Evolutionary conservation across 495 filamentous ascomycete species (phyloP), one percentile per base, ranked within the genome.

Genomic region (Lichenothelia convexa): DNA sequence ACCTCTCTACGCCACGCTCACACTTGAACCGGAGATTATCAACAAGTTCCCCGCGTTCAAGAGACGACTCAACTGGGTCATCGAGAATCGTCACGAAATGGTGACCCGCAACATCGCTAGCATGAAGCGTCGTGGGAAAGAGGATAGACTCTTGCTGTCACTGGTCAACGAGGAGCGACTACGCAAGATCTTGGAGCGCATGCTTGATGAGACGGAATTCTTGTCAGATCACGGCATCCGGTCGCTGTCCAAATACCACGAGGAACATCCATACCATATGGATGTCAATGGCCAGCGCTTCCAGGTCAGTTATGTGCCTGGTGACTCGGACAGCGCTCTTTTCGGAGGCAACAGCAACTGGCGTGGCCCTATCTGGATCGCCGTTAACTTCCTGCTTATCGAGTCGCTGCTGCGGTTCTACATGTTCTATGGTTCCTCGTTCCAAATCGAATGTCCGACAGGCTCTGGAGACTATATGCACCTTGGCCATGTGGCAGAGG

Each of bases 291-390:
- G 81, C 5, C 82, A 93, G 52, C 68, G 66, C 21, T 95, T 92
- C 60, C 73, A 73, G 40, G 87, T 95, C 21, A 69, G 71, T 45
- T 95, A 95, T 45, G 73, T 95, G 13, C 75, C 89, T 5, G 89
- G 87, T 12, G 89, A 95, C 50, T 93, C 87, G 1, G 83, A 94
- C 60, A 89, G 80, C 45, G 75, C 79, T 3, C 66, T 95, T 9
- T 95, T 95, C 48, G 87, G 87, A 26, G 87, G 87, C 21, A 95
- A 95, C 65, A 92, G 83, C 57, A 95, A 95, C 58, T 95, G 87
- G 87, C 71, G 87, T 45, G 69, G 76, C 2, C 87, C 89, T 0
- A 86, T 93, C 47, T 95, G 87, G 87, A 64, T 94, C 18, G 89
- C 83, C 44, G 84, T 93, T 57, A 95, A 95, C 48, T 93, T 93